Percentiles rank a stretch among this genome's conserved stretches.
Conservation (phyloP, 1,284 basidiomycete species). For the Leccinum solheimii region DNA sequence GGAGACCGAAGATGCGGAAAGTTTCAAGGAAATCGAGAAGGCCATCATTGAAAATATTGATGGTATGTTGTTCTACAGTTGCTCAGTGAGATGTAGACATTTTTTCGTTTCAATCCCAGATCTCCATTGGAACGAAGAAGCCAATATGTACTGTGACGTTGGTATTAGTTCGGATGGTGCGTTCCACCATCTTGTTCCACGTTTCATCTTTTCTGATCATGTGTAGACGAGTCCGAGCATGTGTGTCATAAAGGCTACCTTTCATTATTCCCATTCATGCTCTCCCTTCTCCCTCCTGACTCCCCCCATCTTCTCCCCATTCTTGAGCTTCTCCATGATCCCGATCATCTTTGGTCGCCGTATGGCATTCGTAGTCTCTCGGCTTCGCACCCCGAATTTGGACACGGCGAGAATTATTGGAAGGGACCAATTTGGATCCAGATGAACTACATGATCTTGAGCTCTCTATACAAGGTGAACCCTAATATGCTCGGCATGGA, state of each 20-base stretch:
- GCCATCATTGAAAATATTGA: slow-evolving; percentile 87
- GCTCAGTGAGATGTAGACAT: slow-evolving; percentile 5
- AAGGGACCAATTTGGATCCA: slow-evolving; percentile 95
- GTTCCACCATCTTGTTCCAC: slow-evolving; percentile 12
- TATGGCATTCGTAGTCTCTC: slow-evolving; percentile 89
- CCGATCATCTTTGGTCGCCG: slow-evolving; percentile 85
- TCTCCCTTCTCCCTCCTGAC: slow-evolving; percentile 71
- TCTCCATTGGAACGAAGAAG: slow-evolving; percentile 88
- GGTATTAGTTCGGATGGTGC: slow-evolving; percentile 81
- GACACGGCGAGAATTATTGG: slow-evolving; percentile 95
- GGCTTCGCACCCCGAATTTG: slow-evolving; percentile 82
- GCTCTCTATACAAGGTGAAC: slow-evolving; percentile 72
- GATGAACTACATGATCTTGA: slow-evolving; percentile 90
- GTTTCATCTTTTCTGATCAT: slow-evolving; percentile 7
- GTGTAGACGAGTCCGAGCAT: slow-evolving; percentile 82
- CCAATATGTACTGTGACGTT: slow-evolving; percentile 92
- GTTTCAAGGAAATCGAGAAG: slow-evolving; percentile 74
- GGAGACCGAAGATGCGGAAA: slow-evolving; percentile 75
- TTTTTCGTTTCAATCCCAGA: slow-evolving; percentile 46
- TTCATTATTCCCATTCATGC: slow-evolving; percentile 89
- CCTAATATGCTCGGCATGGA: neutral
- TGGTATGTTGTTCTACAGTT: slow-evolving; percentile 46
- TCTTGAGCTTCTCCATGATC: slow-evolving; percentile 78
- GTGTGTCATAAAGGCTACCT: slow-evolving; percentile 92
- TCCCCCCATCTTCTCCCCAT: slow-evolving; percentile 80